Evolutionary conservation across 805 yeast genomes (phyloP), one percentile per base, ranked within the genome.

Genomic region (Wickerhamomyces hampshirensis): DNA sequence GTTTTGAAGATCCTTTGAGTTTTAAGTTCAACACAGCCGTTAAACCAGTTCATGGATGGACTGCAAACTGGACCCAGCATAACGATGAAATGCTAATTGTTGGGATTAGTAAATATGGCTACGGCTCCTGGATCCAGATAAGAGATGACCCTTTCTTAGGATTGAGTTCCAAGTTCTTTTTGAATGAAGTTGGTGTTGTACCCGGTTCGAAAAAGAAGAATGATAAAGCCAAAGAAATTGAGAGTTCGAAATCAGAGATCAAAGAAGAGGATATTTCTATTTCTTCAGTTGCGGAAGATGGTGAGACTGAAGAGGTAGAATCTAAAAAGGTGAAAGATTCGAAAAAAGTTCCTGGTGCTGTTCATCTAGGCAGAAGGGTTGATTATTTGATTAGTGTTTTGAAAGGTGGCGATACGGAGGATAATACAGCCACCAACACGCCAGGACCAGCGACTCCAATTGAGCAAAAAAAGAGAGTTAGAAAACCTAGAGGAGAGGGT

Each of bases 101-200:
- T 24, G 99, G 99, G 45, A 84, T 91, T 16, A 73, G 75, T 53
- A 88, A 86, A 61, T 89, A 89, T 60, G 99, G 99, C 0, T 89
- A 87, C 59, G 98, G 98, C 13, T 80, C 96, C 1, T 93, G 98
- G 98, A 58, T 73, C 3, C 89, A 84, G 53, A 89, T 93, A 31
- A 71, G 98, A 55, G 99, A 93, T 62, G 98, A 93, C 62, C 98
- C 98, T 2, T 72, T 86, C 35, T 69, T 93, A 40, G 89, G 88
- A 9, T 67, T 93, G 42, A 84, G 86, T 43, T 86, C 87, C 48
- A 93, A 87, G 65, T 64, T 93, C 47, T 93, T 77, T 52, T 68
- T 93, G 49, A 75, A 69, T 38, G 80, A 75, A 39, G 60, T 58
- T 31, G 44, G 62, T 15, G 47, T 54, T 7, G 63, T 55, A 19